Percentiles rank a stretch among this genome's conserved stretches.
phyloP scores from a whole-genome alignment of 2,329 filamentous ascomycete genomes.

The Hymenoscyphus fraxineus region DNA sequence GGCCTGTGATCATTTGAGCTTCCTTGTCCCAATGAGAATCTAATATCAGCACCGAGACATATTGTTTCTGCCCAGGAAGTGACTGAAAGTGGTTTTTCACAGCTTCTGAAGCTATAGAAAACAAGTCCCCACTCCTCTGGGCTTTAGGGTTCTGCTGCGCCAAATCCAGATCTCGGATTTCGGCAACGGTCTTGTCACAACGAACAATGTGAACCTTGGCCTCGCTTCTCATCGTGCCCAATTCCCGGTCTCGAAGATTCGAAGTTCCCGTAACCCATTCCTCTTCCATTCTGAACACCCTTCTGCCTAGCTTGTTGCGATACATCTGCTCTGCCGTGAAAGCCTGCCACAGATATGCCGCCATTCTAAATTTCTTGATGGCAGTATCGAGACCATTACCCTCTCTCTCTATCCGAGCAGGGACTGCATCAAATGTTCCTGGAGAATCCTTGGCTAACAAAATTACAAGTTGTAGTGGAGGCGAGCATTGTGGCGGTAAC shows the following conservation, averaged over 20 bases:
- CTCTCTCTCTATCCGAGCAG: conserved; percentile 70
- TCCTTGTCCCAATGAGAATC: conserved; percentile 83
- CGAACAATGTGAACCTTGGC: conserved; percentile 85
- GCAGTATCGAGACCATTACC: conserved; percentile 79
- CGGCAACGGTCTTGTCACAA: conserved; percentile 75
- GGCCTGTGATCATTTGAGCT: conserved; percentile 67
- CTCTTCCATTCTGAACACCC: conserved; percentile 88
- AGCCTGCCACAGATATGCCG: conserved; percentile 93
- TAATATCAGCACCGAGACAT: conserved; percentile 81
- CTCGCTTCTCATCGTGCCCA: conserved; percentile 78
- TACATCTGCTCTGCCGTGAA: conserved; percentile 97
- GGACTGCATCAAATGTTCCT: conserved; percentile 77
- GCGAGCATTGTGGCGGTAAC: conserved; percentile 71
- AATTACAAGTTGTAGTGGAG: conserved; percentile 86
- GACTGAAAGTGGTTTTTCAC: conserved; percentile 74
- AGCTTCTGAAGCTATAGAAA: conserved; percentile 71
- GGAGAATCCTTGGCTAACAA: conserved; percentile 84
- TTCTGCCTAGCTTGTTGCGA: conserved; percentile 78
- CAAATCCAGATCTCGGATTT: conserved; percentile 72
- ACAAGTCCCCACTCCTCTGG: conserved; percentile 69
- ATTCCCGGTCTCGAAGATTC: conserved; percentile 68
- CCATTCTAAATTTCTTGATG: conserved; percentile 87
- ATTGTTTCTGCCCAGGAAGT: conserved; percentile 73
- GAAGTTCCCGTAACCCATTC: conserved; percentile 86
- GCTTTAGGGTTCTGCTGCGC: conserved; percentile 74